phyloP scores from a whole-genome alignment of 2,329 filamentous ascomycete species.

The Chaetomium sp. region DNA sequence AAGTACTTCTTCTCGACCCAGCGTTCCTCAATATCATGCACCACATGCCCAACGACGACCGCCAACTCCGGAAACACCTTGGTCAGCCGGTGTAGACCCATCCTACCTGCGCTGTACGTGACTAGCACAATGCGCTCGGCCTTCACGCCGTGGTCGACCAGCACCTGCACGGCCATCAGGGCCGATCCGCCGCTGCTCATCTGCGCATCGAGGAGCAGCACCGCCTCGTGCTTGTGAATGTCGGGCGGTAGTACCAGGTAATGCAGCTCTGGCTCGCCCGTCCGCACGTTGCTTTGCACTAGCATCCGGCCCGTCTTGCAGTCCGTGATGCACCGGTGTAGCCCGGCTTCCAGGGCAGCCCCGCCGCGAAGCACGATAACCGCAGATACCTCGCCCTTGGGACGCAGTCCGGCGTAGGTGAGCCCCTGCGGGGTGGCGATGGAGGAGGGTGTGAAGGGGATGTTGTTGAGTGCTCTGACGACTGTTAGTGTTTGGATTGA shows the following conservation, averaged over 20 bases:
- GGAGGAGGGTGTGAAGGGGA: conserved; percentile 57
- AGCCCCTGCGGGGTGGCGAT: conserved; percentile 66
- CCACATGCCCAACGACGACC: conserved; percentile 77
- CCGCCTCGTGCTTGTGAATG: conserved; percentile 68
- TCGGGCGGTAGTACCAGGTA: conserved; percentile 74
- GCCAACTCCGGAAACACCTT: conserved; percentile 84
- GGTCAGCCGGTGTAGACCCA: conserved; percentile 76
- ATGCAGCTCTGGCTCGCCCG: conserved; percentile 87
- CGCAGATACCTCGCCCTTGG: conserved; percentile 70
- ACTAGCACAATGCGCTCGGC: conserved; percentile 85
- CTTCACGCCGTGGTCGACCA: conserved; percentile 85
- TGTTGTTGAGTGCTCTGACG: conserved; percentile 65
- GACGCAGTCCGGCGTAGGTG: conserved; percentile 63
- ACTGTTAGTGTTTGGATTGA: not conserved
- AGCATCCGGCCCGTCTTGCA: conserved; percentile 82
- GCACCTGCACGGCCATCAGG: conserved; percentile 92
- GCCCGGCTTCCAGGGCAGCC: conserved; percentile 76
- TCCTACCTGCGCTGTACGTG: conserved; percentile 80
- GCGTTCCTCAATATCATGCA: conserved; percentile 73
- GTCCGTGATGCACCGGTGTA: conserved; percentile 87
- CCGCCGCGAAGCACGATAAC: conserved; percentile 86
- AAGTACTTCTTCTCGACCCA: conserved; percentile 91
- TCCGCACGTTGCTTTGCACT: conserved; percentile 80
- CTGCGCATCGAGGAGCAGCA: conserved; percentile 84
- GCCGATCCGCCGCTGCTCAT: conserved; percentile 84